Base-by-base conservation (phyloP, 805 yeast species). In the Schwanniomyces yamadae region DNA sequence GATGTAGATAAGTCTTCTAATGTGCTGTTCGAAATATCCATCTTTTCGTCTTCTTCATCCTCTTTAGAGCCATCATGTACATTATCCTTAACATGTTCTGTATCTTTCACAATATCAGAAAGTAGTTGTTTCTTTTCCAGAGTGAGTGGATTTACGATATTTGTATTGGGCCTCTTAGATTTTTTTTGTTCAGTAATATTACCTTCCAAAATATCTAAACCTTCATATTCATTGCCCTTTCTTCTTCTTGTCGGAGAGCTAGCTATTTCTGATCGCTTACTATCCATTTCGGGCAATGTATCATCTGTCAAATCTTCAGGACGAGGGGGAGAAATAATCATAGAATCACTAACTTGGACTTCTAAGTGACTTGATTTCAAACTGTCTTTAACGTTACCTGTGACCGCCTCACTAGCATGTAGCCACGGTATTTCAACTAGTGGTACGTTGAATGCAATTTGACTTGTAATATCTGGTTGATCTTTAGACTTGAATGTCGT, bases 401-500 rank as follows among this genome's bases (percentile, higher is more conserved):
- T 18, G 11, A 30, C 14, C 27, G 10, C 31, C n/a, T n/a, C n/a
- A n/a, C n/a, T n/a, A n/a, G n/a, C 43, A 19, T 46, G 48, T 23
- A 58, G 40, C 66, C 66, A 60, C 6, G 63, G 61, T 8, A 60
- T 60, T 31, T 48, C 54, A 6, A 54, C 50, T 38, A 59, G 43
- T 2, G 52, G 49, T 4, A 54, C 38, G 17, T 37, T 49, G n/a
- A 33, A n/a, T 20, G 37, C 34, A 13, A 28, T 20, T 17, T 27
- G 32, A 7, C 16, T 25, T 16, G 20, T 16, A 13, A 16, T 10
- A 11, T 34, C 33, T 9, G 20, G 11, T 4, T 34, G 37, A 4
- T 34, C 13, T 28, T 34, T 25, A 11, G 11, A 7, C 15, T 20
- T 8, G 17, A 27, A 27, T 4, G 33, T 41, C n/a, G 27, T 18